Conservation (phyloP, 75 land plant species). For the Ceratopteris richardii region DNA sequence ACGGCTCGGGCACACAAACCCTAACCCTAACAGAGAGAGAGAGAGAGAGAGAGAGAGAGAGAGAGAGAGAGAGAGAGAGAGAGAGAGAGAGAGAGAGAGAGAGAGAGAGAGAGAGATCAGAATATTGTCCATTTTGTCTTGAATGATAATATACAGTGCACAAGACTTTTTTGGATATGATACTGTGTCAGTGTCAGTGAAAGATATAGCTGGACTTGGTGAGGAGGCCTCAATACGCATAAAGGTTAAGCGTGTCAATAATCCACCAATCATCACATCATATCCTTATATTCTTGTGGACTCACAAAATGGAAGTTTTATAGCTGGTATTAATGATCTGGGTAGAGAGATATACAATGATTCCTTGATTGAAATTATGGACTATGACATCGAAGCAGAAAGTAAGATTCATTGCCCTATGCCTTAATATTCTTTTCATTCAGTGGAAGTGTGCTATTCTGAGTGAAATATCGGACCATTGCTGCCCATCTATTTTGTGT, state of each 20-base stretch:
- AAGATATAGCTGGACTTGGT: not conserved
- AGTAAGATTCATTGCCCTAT: not conserved
- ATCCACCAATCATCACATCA: not conserved
- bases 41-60: slow-evolving; percentile 11
- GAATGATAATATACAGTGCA: not conserved
- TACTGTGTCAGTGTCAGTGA: not conserved
- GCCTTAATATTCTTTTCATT: no score
- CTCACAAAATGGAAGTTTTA: not conserved
- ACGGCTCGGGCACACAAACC: no score
- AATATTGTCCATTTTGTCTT: no score
- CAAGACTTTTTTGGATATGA: not conserved
- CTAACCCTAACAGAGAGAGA: no score
- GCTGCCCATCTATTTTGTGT: no score
- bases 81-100: not conserved
- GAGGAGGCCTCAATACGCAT: not conserved
- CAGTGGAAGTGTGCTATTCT: no score
- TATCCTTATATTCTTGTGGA: not conserved
- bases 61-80: not conserved
- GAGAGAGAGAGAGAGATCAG: not conserved
- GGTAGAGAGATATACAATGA: not conserved
- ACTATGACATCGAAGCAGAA: not conserved
- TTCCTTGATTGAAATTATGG: not conserved
- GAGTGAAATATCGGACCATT: no score
- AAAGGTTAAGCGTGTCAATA: not conserved
- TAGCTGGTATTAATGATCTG: not conserved